A percentile compares a stretch with the other conserved stretches of the same genome.
Evolutionary conservation across 2,329 filamentous ascomycete species (phyloP).

Genomic region (Aspergillus sp.): DNA sequence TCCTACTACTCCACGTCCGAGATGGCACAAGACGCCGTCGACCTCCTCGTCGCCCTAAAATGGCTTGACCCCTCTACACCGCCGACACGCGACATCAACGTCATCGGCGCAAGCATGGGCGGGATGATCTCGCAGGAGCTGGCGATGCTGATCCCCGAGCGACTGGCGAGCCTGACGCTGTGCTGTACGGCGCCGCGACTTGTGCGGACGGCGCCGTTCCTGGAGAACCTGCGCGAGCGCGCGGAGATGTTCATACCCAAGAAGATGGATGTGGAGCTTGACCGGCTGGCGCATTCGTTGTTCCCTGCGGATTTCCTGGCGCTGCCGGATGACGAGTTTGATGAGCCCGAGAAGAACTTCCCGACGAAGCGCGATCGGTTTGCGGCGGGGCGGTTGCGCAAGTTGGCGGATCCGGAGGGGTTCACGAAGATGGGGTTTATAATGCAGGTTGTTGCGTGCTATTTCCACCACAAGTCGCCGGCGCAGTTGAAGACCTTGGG

Average conservation of each 20-base stretch:
- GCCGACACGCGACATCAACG: slow-evolving; percentile 56
- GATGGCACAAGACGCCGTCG: slow-evolving; percentile 77
- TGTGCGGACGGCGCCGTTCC: slow-evolving; percentile 57
- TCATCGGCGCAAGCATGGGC: slow-evolving; percentile 79
- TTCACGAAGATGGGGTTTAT: slow-evolving; percentile 71
- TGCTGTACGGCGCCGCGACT: slow-evolving; percentile 62
- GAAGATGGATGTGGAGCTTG: slow-evolving; percentile 64
- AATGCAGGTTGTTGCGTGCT: slow-evolving; percentile 74
- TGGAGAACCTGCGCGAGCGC: slow-evolving; percentile 63
- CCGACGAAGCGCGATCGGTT: slow-evolving; percentile 78
- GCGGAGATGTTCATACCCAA: slow-evolving; percentile 66
- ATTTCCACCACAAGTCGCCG: slow-evolving; percentile 73
- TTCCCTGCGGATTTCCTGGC: slow-evolving; percentile 66
- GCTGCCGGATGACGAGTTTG: slow-evolving; percentile 57
- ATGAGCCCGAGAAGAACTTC: slow-evolving; percentile 52
- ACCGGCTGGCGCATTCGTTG: slow-evolving; percentile 63
- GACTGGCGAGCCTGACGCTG: slow-evolving; percentile 58
- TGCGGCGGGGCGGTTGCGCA: slow-evolving; percentile 74
- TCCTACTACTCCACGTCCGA: slow-evolving; percentile 77
- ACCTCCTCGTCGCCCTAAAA: slow-evolving; percentile 67
- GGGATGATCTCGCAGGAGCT: slow-evolving; percentile 92
- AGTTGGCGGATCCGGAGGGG: slow-evolving; percentile 59
- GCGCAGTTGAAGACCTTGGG: slow-evolving; percentile 66
- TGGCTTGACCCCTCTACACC: slow-evolving; percentile 54
- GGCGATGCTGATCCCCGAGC: slow-evolving; percentile 37